Percentiles rank a stretch among this genome's conserved stretches.
These are phyloP conservation scores for Hanseniaspora guilliermondii DNA, from an alignment of 805 yeast species.

Conservation along the genomic window DNA sequence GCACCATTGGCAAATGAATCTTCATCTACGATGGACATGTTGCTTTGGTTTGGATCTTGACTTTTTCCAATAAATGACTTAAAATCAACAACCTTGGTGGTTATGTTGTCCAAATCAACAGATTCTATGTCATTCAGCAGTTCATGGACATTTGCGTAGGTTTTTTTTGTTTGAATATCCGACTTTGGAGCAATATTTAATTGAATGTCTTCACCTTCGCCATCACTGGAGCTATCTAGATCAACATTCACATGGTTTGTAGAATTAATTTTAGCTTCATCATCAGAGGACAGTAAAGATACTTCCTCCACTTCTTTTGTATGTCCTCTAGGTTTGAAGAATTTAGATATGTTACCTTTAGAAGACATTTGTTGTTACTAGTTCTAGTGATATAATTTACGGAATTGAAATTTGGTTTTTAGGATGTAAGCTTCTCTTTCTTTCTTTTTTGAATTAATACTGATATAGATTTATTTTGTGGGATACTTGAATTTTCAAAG, in stretches of 20 bases:
- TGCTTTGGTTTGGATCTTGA: conserved; percentile 23
- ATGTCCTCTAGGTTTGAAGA: neutral
- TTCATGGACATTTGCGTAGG: conserved; percentile 37
- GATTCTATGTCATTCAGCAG: conserved; percentile 58
- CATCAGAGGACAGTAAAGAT: neutral
- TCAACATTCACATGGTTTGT: neutral
- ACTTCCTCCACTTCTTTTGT: neutral
- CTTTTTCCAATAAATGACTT: conserved; percentile 41
- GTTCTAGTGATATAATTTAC: too few species aligned
- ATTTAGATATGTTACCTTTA: conserved; percentile 1
- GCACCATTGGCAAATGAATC: conserved; percentile 64
- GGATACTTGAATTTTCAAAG: too few species aligned
- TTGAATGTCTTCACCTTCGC: conserved; percentile 14
- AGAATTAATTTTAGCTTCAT: neutral
- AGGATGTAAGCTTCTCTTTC: too few species aligned
- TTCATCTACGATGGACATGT: conserved; percentile 15
- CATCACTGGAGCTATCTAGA: conserved; percentile 10
- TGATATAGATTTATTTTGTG: too few species aligned
- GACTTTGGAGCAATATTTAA: neutral
- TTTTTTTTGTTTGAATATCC: conserved; percentile 5
- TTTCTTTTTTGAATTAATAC: too few species aligned
- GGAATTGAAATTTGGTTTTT: too few species aligned
- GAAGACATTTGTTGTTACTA: neutral
- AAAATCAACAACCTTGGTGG: conserved; percentile 41
- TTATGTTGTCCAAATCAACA: conserved; percentile 46